Evolutionary conservation across 768 basidiomycete species (phyloP), one percentile per base, ranked within the genome.

Genomic region (Phanerochaete sordida): DNA sequence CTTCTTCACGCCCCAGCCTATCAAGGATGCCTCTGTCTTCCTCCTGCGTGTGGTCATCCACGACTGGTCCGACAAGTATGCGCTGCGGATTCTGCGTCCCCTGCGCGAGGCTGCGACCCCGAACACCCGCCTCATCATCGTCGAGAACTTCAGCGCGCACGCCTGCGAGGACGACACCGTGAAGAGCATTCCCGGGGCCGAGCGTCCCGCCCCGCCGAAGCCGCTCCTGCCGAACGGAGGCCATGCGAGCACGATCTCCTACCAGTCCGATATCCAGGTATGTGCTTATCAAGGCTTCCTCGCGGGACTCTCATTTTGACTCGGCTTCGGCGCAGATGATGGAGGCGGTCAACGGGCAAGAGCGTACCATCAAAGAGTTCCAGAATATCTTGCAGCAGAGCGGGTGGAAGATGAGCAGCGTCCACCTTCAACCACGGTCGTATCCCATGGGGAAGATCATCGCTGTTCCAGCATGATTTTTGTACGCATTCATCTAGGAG

Each of bases 21-120:
- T 21, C 49, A 72, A 72, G 56, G 66, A 55, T 64, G 72, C 57
- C 46, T 59, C 70, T 1, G 65, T 72, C 19, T 72, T 67, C 62
- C 33, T 72, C 39, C 50, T 74, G n/a, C 60, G 68, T 21, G 54
- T 35, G 31, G 65, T 75, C 47, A 44, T 70, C 12, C 74, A 76
- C 57, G 71, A 74, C 59, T 75, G 74, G 74, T 55, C 74, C 1
- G 75, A 75, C 59, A 60, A 68, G 7, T 70, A 72, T 52, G 57
- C 50, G 46, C 23, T 64, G 35, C 67, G 61, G 52, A 70, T 74
- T 44, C 55, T 74, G 37, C 56, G 57, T 27, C 57, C 60, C 13
- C 60, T 73, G 19, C 66, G 72, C 33, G 63, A 51, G 7, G 64
- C 62, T 19, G 67, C 71, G 0, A 58, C 47, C 2, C 63, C 67